phyloP scores from a whole-genome alignment of 2,329 filamentous ascomycete species.

The Magnaporthales sp. region DNA sequence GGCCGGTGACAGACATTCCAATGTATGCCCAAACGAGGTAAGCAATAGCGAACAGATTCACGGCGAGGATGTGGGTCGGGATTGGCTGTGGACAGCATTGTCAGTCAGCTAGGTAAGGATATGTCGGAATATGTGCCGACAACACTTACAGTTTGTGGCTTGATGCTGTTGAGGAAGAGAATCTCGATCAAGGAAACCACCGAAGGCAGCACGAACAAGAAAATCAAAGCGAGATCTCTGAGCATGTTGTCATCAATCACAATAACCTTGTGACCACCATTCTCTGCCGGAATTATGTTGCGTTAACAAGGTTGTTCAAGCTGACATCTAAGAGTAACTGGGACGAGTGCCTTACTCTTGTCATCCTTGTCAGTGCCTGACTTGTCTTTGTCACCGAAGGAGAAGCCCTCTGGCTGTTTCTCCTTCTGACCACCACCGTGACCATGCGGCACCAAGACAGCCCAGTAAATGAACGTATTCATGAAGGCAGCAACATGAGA shows the following conservation, averaged over 20 bases:
- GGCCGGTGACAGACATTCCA: constrained; percentile 35
- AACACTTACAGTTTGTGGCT: constrained; percentile 36
- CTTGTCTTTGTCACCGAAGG: neutral
- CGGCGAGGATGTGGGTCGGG: constrained; percentile 30
- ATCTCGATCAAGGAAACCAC: constrained; percentile 36
- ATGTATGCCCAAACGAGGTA: constrained; percentile 42
- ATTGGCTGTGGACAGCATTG: constrained; percentile 29
- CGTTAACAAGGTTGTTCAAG: neutral
- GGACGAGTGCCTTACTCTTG: constrained; percentile 2
- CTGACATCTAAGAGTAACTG: neutral
- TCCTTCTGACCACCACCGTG: constrained; percentile 17
- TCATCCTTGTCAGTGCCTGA: neutral
- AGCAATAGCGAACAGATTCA: constrained; percentile 28
- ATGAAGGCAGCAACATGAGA: constrained; percentile 37
- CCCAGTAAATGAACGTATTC: constrained; percentile 43
- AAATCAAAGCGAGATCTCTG: constrained; percentile 20
- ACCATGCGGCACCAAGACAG: constrained; percentile 25
- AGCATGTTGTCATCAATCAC: neutral
- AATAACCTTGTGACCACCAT: neutral
- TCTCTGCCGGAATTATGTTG: neutral
- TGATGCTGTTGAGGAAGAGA: constrained; percentile 43
- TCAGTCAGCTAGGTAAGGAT: constrained; percentile 7
- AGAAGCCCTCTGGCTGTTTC: neutral
- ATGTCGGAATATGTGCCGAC: neutral
- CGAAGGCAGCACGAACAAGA: constrained; percentile 34